Evolutionary conservation across 2,329 filamentous ascomycete genomes (phyloP).

Genomic region (Fusarium sp.): DNA sequence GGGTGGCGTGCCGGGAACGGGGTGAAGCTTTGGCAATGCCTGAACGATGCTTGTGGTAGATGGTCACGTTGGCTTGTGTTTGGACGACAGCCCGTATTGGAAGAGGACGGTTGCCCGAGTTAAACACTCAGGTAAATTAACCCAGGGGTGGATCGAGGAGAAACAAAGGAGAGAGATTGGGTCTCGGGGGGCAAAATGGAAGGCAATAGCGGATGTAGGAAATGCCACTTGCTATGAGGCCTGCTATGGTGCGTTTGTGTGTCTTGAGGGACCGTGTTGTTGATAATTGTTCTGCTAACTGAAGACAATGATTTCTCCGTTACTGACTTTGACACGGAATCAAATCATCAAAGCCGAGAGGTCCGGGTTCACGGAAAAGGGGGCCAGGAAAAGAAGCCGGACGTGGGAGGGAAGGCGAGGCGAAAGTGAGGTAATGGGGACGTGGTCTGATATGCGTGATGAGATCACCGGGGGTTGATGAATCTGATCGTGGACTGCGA

Average conservation of each 20-base stretch:
- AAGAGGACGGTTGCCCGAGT: slow-evolving; percentile 13
- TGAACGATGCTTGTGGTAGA: slow-evolving; percentile 23
- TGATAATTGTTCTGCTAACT: slow-evolving; percentile 1
- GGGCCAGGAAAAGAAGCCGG: slow-evolving; percentile 18
- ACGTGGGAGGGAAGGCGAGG: slow-evolving; percentile 7
- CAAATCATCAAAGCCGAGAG: slow-evolving; percentile 33
- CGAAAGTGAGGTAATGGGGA: slow-evolving; percentile 35
- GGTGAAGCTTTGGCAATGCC: slow-evolving; percentile 14
- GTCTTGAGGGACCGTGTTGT: slow-evolving; percentile 20
- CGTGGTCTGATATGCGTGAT: slow-evolving; percentile 49
- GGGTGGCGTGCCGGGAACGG: slow-evolving; percentile 44
- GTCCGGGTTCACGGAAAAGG: slow-evolving; percentile 19
- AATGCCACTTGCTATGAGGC: slow-evolving; percentile 32
- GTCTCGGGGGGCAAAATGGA: slow-evolving; percentile 18
- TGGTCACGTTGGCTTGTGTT: slow-evolving; percentile 44
- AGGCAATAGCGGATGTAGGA: slow-evolving; percentile 27
- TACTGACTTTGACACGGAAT: slow-evolving; percentile 34
- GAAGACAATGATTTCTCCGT: slow-evolving; percentile 2
- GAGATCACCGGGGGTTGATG: slow-evolving; percentile 39
- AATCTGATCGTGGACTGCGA: slow-evolving; percentile 9
- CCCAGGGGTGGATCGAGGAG: slow-evolving; percentile 26
- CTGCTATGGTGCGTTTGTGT: slow-evolving; percentile 17
- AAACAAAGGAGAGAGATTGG: slow-evolving; percentile 24
- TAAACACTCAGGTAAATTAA: slow-evolving; percentile 10
- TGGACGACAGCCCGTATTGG: slow-evolving; percentile 38